phyloP scores from a whole-genome alignment of 495 filamentous ascomycete species.

The Daldinia decipiens region DNA sequence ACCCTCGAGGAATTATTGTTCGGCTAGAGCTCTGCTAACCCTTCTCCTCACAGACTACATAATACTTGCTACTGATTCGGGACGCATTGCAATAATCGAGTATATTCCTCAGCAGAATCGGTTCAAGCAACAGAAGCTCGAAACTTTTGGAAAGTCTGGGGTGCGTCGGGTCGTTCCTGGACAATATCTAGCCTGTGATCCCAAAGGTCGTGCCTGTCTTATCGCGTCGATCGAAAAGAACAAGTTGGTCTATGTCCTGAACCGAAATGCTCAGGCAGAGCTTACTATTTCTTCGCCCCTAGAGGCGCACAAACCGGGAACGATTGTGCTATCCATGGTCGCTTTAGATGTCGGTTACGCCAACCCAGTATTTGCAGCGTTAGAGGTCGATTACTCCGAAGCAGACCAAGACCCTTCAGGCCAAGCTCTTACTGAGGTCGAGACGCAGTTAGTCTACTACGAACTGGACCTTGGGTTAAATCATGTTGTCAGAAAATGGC shows the following conservation, averaged over 20 bases:
- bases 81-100: conserved; percentile 92
- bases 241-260: conserved; percentile 98
- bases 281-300: conserved; percentile 95
- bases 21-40: conserved; percentile 67
- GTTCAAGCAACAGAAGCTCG: conserved; percentile 89
- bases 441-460: conserved; percentile 95
- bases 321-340: conserved; percentile 84
- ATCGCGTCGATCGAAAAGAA: conserved; percentile 98
- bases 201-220: conserved; percentile 92
- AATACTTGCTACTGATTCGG: conserved; percentile 93
- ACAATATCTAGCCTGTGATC: conserved; percentile 93
- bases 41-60: conserved; percentile 80
- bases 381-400: conserved; percentile 93
- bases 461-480: conserved; percentile 97
- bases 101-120: conserved; percentile 87
- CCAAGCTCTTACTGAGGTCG: conserved; percentile 78
- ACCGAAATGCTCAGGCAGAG: conserved; percentile 92
- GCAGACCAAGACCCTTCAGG: conserved; percentile 91
- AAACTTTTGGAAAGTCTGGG: conserved; percentile 99
- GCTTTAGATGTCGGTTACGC: conserved; percentile 95
- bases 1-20: conserved; percentile 3
- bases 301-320: conserved; percentile 97
- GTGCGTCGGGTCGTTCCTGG: conserved; percentile 92
- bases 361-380: conserved; percentile 92
- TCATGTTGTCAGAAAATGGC: conserved; percentile 96